Conservation (phyloP, 345 rosid species). For the Xanthoceras sorbifolium region DNA sequence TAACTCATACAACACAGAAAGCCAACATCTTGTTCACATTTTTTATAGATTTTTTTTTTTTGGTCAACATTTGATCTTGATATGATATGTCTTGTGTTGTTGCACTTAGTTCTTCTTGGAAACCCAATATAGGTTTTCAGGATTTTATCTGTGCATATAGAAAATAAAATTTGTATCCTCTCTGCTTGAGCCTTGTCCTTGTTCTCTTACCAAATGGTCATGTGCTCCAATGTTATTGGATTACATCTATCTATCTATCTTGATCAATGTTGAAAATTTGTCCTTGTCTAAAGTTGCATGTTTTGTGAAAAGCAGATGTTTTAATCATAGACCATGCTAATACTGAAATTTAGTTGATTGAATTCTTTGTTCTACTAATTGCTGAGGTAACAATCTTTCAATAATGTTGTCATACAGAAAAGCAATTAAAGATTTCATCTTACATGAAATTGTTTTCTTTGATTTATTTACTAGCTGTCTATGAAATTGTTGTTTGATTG, state of each 20-base stretch:
- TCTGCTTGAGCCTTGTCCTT: slow-evolving; percentile 29
- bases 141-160: slow-evolving; percentile 53
- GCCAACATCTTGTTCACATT: neutral
- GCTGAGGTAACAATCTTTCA: slow-evolving; percentile 25
- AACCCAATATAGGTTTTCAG: slow-evolving; percentile 29
- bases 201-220: slow-evolving; percentile 25
- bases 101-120: slow-evolving; percentile 48
- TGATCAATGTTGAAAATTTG: neutral
- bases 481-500: neutral
- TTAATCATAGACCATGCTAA: slow-evolving; percentile 21
- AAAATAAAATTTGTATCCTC: slow-evolving; percentile 16
- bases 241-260: slow-evolving; percentile 21
- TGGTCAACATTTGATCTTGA: neutral
- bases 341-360: slow-evolving; percentile 2
- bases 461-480: neutral
- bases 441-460: neutral
- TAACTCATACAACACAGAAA: neutral
- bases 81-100: neutral
- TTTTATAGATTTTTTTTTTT: neutral
- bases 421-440: too few species aligned
- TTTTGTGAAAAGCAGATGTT: too few species aligned
- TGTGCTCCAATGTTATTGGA: slow-evolving; percentile 56
- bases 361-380: neutral
- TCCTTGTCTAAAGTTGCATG: neutral
- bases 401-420: too few species aligned